Conservation (phyloP, 2,329 filamentous ascomycete genomes). For the Pseudogymnoascus destructans region DNA sequence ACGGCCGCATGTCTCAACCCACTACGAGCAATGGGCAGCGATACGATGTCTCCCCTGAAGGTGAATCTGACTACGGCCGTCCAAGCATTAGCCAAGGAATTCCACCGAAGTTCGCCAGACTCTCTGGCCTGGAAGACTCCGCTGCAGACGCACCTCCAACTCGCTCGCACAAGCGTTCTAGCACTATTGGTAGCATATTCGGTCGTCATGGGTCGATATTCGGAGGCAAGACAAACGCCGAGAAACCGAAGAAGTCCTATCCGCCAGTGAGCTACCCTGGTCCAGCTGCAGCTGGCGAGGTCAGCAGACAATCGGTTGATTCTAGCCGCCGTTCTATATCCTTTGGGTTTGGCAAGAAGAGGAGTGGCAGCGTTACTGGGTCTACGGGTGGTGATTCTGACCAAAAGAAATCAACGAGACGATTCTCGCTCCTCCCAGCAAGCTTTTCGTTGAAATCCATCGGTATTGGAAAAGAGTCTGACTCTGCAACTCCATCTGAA, state of each 20-base stretch:
- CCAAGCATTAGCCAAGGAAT: conserved; percentile 40
- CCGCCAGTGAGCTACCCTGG: conserved; percentile 87
- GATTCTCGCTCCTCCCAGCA: conserved; percentile 58
- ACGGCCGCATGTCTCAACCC: conserved; percentile 81
- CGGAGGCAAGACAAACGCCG: conserved; percentile 44
- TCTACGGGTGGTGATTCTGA: conserved; percentile 32
- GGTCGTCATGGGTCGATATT: conserved; percentile 74
- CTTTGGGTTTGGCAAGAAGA: conserved; percentile 55
- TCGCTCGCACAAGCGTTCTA: conserved; percentile 50
- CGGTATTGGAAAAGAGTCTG: conserved; percentile 40
- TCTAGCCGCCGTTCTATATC: conserved; percentile 62
- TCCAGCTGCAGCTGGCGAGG: conserved; percentile 38
- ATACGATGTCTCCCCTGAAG: conserved; percentile 58
- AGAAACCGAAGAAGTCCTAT: conserved; percentile 56
- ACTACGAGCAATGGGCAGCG: conserved; percentile 43
- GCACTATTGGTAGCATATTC: conserved; percentile 69
- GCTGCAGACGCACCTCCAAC: not conserved
- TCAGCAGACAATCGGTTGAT: conserved; percentile 51
- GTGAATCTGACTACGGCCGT: conserved; percentile 44
- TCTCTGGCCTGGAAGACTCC: conserved; percentile 40
- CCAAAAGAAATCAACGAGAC: conserved; percentile 46
- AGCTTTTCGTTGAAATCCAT: conserved; percentile 54
- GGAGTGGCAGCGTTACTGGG: conserved; percentile 50
- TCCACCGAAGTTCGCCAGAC: conserved; percentile 44
- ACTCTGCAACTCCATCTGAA: conserved; percentile 17